phyloP scores from a whole-genome alignment of 225 moss, liverwort and hornwort species.

The Antitrichia curtipendula region DNA sequence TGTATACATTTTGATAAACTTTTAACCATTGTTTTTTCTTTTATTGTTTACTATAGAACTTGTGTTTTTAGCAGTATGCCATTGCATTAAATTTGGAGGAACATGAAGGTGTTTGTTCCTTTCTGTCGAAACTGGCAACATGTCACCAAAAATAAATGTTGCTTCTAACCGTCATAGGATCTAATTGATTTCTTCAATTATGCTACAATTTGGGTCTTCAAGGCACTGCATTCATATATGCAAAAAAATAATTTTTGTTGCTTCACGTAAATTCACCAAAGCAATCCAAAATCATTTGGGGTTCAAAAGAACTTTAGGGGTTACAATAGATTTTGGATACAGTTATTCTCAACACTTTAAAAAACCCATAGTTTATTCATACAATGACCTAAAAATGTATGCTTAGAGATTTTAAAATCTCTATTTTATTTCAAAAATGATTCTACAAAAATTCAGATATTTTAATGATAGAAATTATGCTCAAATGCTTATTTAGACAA shows the following conservation, averaged over 20 bases:
- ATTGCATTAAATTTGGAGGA: too few relatives aligned
- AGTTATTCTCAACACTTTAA: not conserved
- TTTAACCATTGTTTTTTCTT: too few relatives aligned
- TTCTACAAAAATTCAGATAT: not conserved
- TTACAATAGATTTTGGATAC: not conserved
- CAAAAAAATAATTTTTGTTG: too few relatives aligned
- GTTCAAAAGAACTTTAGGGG: accelerated
- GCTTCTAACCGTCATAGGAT: too few relatives aligned
- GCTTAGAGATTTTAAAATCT: not conserved
- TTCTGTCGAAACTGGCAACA: too few relatives aligned
- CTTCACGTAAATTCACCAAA: not conserved
- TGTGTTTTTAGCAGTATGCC: too few relatives aligned
- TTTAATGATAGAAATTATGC: not conserved
- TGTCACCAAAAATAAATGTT: too few relatives aligned
- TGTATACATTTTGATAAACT: not conserved
- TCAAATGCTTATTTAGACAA: not conserved
- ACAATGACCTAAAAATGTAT: accelerated
- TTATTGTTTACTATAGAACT: too few relatives aligned
- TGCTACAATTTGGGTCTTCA: too few relatives aligned
- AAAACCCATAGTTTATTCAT: not conserved
- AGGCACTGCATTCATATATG: accelerated
- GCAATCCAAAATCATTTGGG: not conserved
- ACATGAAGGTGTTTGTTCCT: too few relatives aligned
- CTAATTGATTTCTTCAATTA: not conserved
- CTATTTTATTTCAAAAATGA: not conserved